A percentile compares a stretch with the other conserved stretches of the same genome.
Evolutionary conservation across 129 eudicot genomes (phyloP).

Genomic region (Helianthus tuberosus): DNA sequence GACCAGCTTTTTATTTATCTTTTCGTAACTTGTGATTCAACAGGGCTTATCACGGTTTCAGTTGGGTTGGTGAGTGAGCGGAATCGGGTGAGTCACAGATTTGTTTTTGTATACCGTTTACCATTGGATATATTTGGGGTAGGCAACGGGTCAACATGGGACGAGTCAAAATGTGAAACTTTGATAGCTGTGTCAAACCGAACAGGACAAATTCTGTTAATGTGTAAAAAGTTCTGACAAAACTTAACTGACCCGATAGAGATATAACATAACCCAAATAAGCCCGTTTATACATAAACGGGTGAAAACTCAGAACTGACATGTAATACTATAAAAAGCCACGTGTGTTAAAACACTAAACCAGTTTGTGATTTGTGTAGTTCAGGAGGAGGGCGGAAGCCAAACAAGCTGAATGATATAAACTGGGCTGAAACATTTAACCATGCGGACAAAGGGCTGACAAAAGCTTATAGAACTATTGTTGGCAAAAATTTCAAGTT

Average conservation of each 20-base stretch:
- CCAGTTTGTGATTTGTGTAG: conserved; percentile 13
- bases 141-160: neutral
- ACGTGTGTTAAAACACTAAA: neutral
- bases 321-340: neutral
- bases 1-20: neutral
- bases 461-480: no score
- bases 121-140: conserved; percentile 4
- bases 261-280: neutral
- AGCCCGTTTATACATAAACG: neutral
- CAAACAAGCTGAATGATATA: conserved; percentile 46
- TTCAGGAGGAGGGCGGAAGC: conserved; percentile 48
- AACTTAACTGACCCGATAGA: neutral
- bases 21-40: conserved; percentile 1
- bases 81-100: conserved; percentile 58
- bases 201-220: neutral
- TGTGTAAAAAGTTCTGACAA: neutral
- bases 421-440: conserved; percentile 60
- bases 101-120: neutral
- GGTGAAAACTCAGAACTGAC: no score
- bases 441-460: no score
- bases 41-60: conserved; percentile 94
- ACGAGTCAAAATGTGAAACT: neutral
- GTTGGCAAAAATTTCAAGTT: no score
- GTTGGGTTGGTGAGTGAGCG: conserved; percentile 99
- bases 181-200: neutral